Base-by-base conservation (phyloP, 805 yeast species). In the Cyberlindnera xylosilytica region DNA sequence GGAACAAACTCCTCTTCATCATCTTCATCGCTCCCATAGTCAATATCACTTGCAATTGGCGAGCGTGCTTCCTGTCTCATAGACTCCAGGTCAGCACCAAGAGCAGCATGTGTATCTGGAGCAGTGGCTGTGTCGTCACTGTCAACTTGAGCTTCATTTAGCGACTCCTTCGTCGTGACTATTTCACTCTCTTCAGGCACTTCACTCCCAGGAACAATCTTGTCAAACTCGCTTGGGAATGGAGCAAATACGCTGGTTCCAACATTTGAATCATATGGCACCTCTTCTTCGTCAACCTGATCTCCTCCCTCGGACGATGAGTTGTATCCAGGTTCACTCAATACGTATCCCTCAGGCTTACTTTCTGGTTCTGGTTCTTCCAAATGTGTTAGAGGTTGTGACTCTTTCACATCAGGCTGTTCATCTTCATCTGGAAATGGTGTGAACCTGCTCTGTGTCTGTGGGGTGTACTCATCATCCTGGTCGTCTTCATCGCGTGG, bases 401-500 rank as follows among this genome's bases (percentile, higher is more conserved):
- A 11, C n/a, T 15, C 36, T 4, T 22, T 19, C 4, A n/a, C 7
- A 13, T 6, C 27, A 33, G 8, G 11, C 8, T 6, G n/a, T 35
- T 31, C 41, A 4, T 20, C 31, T 6, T 31, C 30, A n/a, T 36
- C 36, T 10, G 27, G 37, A 10, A 39, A 26, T 6, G 49, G 39
- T 13, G 42, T 44, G 28, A 50, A 50, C 18, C 51, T 26, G 11
- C 38, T 30, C 2, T 40, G 23, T 3, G 37, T 6, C 35, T 45
- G 44, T 22, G 51, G 53, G 23, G 38, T 49, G 44, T 45, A 47
- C 16, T 53, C 57, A 3, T 57, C 24, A 22, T 22, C 57, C 1
- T 54, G 52, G 3, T 58, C 57, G 2, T 53, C 53, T 10, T 45
- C 52, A 12, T 39, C 46, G 15, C 44, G 45, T 6, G 43, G 28